Evolutionary conservation across 2,329 filamentous ascomycete species (phyloP).

Genomic region (Paraphoma sp.): DNA sequence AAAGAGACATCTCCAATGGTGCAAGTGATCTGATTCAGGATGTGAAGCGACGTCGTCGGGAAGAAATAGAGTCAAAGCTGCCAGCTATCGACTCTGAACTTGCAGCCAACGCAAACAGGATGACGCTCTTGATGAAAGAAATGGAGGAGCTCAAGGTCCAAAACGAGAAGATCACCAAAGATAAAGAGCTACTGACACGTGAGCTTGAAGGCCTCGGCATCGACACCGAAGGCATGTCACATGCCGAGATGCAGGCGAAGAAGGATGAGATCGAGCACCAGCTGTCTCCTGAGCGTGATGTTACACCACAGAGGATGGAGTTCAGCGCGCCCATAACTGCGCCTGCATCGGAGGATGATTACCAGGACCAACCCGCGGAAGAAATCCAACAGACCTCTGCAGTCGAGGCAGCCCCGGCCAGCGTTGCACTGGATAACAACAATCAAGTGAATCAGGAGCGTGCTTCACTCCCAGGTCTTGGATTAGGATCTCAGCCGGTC

Average conservation of each 20-base stretch:
- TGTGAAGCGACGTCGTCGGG: slow-evolving; percentile 46
- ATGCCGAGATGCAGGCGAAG: slow-evolving; percentile 53
- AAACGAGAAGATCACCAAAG: slow-evolving; percentile 49
- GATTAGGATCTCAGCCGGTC: not conserved
- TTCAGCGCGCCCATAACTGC: too few species aligned
- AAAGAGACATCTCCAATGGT: not conserved
- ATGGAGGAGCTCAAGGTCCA: slow-evolving; percentile 51
- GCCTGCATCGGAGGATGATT: too few species aligned
- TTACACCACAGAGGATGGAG: too few species aligned
- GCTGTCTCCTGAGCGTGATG: slow-evolving; percentile 15
- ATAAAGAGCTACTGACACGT: slow-evolving; percentile 51
- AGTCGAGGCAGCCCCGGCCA: too few species aligned
- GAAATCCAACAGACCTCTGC: too few species aligned
- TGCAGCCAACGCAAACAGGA: slow-evolving; percentile 44
- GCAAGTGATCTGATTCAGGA: slow-evolving; percentile 8
- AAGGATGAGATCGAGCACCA: slow-evolving; percentile 47
- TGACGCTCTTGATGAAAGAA: slow-evolving; percentile 52
- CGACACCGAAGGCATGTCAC: slow-evolving; percentile 55
- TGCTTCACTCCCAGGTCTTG: slow-evolving; percentile 21
- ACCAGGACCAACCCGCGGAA: too few species aligned
- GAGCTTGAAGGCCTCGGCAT: slow-evolving; percentile 58
- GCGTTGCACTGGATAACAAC: too few species aligned
- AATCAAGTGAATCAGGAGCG: slow-evolving; percentile 4
- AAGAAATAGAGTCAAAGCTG: slow-evolving; percentile 57
- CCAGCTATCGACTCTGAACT: slow-evolving; percentile 56